Evolutionary conservation across 2,329 filamentous ascomycete species (phyloP).

Genomic region (Paecilomyces formosus): DNA sequence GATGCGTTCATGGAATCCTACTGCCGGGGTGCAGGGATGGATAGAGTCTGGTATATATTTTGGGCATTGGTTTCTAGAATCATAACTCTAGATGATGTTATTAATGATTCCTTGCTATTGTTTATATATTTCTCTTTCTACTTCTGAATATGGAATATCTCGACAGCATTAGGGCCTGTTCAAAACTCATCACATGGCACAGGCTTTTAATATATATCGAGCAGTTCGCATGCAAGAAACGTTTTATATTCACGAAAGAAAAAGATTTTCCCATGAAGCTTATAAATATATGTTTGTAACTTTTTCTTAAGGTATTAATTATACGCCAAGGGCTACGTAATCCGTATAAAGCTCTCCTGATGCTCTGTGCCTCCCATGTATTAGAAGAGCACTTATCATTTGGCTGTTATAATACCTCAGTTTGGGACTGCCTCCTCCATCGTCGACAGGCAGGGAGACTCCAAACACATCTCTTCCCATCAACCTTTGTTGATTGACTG

Average conservation of each 20-base stretch:
- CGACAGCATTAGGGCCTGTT: neutral
- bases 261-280: too few species aligned
- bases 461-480: constrained; percentile 11
- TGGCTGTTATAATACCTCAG: constrained; percentile 18
- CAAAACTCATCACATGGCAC: too few species aligned
- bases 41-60: neutral
- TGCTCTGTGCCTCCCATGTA: constrained; percentile 11
- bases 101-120: neutral
- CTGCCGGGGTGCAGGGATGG: neutral
- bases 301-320: neutral
- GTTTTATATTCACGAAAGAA: too few species aligned
- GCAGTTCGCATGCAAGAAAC: too few species aligned
- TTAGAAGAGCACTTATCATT: constrained; percentile 9
- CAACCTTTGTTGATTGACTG: constrained; percentile 11
- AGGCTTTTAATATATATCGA: too few species aligned
- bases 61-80: neutral
- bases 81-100: neutral
- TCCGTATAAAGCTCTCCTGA: constrained; percentile 8
- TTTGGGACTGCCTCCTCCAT: constrained; percentile 15
- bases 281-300: too few species aligned
- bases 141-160: neutral
- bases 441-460: constrained; percentile 12
- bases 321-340: neutral
- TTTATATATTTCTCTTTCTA: neutral
- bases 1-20: neutral